Percentiles rank a stretch among this genome's conserved stretches.
Evolutionary conservation across 2,329 filamentous ascomycete species (phyloP).

Genomic region (Dactylellina drechsleri): DNA sequence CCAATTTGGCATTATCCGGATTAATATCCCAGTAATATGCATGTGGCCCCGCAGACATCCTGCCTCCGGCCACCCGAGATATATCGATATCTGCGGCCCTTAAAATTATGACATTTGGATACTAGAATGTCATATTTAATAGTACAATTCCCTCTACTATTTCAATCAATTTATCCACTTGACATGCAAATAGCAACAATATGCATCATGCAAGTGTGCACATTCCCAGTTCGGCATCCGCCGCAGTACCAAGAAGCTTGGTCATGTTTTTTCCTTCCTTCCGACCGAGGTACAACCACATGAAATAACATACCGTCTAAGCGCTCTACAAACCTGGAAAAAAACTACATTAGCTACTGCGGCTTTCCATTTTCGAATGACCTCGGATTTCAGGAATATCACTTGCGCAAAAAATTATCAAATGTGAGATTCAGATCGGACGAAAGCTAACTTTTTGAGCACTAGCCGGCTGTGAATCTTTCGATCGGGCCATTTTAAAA

Average conservation of each 20-base stretch:
- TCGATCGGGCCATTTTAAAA: constrained; percentile 1
- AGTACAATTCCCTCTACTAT: no score
- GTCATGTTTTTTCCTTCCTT: constrained; percentile 28
- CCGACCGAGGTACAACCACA: constrained; percentile 55
- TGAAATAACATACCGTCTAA: constrained; percentile 40
- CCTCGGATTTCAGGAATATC: constrained; percentile 50
- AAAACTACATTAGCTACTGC: neutral
- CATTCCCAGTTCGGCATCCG: constrained; percentile 50
- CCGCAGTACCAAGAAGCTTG: constrained; percentile 19
- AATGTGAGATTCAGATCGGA: constrained; percentile 40
- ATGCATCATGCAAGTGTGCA: constrained; percentile 10
- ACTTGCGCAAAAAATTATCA: neutral
- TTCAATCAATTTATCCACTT: constrained; percentile 36
- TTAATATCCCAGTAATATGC: constrained; percentile 33
- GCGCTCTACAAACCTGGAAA: constrained; percentile 8
- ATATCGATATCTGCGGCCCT: neutral
- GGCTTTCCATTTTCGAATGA: constrained; percentile 4
- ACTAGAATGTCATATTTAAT: no score
- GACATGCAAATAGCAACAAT: constrained; percentile 7
- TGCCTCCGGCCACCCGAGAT: constrained; percentile 39
- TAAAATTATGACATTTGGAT: no score
- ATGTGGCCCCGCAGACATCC: constrained; percentile 19
- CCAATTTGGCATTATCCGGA: constrained; percentile 29
- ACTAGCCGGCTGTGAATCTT: constrained; percentile 25
- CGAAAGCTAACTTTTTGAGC: constrained; percentile 35